These are phyloP conservation scores for Ophiostoma ulmi DNA, from an alignment of 2,329 filamentous ascomycete genomes.

Conservation along the genomic window DNA sequence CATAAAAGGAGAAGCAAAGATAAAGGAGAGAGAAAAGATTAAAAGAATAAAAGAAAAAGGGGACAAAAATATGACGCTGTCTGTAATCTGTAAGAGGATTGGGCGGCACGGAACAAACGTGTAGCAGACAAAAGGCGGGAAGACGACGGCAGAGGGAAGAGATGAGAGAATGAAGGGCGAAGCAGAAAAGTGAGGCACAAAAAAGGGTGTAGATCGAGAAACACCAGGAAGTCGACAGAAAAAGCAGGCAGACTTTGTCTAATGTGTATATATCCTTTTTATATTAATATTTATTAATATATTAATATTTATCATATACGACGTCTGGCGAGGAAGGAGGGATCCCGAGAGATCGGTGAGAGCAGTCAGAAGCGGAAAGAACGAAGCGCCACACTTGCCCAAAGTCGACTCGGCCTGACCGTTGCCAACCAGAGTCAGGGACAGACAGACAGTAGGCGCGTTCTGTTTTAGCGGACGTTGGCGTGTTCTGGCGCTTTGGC, in stretches of 20 bases:
- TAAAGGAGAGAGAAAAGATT: neutral
- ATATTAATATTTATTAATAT: neutral
- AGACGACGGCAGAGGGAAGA: neutral
- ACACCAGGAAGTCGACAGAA: neutral
- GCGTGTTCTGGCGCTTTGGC: neutral
- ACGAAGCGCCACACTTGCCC: neutral
- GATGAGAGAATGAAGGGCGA: neutral
- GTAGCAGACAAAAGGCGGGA: neutral
- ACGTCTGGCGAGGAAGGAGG: neutral
- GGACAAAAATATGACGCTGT: neutral
- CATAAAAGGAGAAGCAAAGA: neutral
- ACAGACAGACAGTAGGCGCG: neutral
- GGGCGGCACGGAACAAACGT: neutral
- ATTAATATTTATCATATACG: neutral
- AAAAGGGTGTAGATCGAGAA: neutral
- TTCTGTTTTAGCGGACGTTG: neutral
- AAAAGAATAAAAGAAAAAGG: neutral
- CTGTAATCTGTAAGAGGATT: neutral
- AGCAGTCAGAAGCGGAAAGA: constrained; percentile 1
- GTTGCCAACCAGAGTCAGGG: neutral
- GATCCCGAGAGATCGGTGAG: constrained; percentile 13
- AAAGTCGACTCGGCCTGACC: neutral
- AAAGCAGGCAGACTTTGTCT: neutral
- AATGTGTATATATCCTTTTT: neutral
- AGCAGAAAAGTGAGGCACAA: constrained; percentile 4